Base-by-base conservation (phyloP, 2,329 filamentous ascomycete species). In the Fusarium metavorans region DNA sequence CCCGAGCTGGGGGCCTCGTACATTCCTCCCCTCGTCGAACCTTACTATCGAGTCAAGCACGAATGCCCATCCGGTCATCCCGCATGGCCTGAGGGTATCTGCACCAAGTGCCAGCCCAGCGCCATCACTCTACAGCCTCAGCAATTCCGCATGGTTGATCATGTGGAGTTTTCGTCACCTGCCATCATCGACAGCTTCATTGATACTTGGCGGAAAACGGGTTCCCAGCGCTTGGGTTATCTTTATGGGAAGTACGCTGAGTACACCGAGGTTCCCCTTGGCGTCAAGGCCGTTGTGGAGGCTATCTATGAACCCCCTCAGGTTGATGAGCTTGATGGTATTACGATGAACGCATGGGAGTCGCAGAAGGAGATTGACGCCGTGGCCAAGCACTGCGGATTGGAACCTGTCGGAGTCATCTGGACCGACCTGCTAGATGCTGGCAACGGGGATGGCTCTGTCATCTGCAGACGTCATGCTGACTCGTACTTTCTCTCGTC, bases 271-370 rank as follows among this genome's bases (percentile, higher is more conserved):
- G 95, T 99, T 5, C 97, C 97, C 0, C 88, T 99, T 1, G 97
- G 97, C 11, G 91, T 97, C 66, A 99, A 99, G 84, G 96, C 96
- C 18, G 91, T 99, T 1, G 95, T 99, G 0, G 95, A 99, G 84
- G 96, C 95, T 45, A 98, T 99, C 74, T 99, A 98, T 79, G 97
- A 99, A 81, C 94, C 95, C 6, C 97, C 97, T 3, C 97, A 99
- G 81, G 86, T 96, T 39, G 92, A 95, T 77, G 97, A 99, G 83
- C 81, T 92, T 16, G 97, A 99, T 79, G 97, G 97, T 2, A 90
- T 98, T 56, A 95, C 95, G 1, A 85, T 98, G 66, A 91, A 92
- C 60, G 89, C 94, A 0, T 98, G 96, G 94, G 91, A 93, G 35
- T 94, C 95, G 69, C 95, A 98, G 84, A 88, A 92, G 68, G 92